Percentiles rank a stretch among this genome's conserved stretches.
Evolutionary conservation across 345 rosid genomes (phyloP).

Genomic region (Jatropha curcas): DNA sequence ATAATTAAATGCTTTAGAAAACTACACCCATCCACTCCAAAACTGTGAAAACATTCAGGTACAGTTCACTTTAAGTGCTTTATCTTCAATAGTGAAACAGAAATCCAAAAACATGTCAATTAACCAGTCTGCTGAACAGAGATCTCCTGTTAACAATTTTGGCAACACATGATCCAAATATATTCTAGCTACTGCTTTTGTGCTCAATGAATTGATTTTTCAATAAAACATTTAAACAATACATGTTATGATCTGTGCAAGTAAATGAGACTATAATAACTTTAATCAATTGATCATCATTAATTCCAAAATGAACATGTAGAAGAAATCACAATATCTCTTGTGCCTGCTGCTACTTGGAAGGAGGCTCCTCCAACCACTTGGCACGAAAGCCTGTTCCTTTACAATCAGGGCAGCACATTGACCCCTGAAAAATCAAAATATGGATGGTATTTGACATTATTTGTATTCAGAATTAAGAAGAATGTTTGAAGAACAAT

Average conservation of each 20-base stretch:
- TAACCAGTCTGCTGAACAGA: not conserved
- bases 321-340: slow-evolving; percentile 9
- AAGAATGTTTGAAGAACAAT: not conserved
- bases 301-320: not conserved
- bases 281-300: not conserved
- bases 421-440: slow-evolving; percentile 56
- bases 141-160: not conserved
- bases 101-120: not conserved
- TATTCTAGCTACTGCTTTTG: not conserved
- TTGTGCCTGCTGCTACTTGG: slow-evolving; percentile 42
- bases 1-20: too few species aligned
- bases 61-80: not conserved
- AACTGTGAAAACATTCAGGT: not conserved
- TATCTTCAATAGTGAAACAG: not conserved
- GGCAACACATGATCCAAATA: not conserved
- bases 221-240: not conserved
- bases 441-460: not conserved
- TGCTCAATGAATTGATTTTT: not conserved
- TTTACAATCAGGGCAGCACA: slow-evolving; percentile 67
- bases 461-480: not conserved
- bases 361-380: slow-evolving; percentile 81
- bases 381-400: slow-evolving; percentile 98
- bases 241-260: not conserved
- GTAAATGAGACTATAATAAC: not conserved
- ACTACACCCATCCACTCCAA: not conserved